phyloP scores from a whole-genome alignment of 257 asterid species.

The Ophiorrhiza pumila region DNA sequence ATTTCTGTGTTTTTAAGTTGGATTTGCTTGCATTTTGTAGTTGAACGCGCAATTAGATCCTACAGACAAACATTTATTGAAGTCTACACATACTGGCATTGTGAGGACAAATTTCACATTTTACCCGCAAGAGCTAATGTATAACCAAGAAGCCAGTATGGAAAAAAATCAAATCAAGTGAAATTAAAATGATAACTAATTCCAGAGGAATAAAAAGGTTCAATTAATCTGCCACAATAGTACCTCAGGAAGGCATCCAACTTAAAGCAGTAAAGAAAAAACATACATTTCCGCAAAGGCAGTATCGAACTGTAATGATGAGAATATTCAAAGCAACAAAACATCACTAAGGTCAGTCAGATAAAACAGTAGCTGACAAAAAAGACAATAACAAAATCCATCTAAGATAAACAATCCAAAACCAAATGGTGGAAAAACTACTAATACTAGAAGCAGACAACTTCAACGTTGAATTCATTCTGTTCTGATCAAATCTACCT shows the following conservation, averaged over 20 bases:
- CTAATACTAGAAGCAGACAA: constrained; percentile 27
- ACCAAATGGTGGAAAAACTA: constrained; percentile 11
- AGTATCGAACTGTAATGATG: neutral
- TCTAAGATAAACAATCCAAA: constrained; percentile 14
- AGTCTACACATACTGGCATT: too few species aligned
- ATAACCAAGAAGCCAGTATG: neutral
- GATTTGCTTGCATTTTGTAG: neutral
- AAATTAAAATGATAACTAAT: neutral
- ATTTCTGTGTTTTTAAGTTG: neutral
- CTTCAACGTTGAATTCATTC: constrained; percentile 15
- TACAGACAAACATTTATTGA: neutral
- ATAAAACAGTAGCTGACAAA: constrained; percentile 17
- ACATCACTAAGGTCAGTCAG: constrained; percentile 10
- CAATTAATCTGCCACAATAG: neutral
- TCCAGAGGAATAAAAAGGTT: neutral
- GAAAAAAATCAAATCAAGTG: neutral
- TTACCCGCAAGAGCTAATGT: neutral
- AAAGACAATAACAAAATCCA: constrained; percentile 6
- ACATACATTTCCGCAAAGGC: neutral
- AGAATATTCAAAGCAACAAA: constrained; percentile 6
- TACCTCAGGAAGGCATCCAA: neutral
- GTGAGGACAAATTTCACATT: neutral
- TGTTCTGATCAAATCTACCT: constrained; percentile 51
- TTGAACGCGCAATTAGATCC: neutral
- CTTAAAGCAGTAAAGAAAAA: neutral